Conservation (phyloP, 2,329 filamentous ascomycete genomes). For the Talaromyces sp. region DNA sequence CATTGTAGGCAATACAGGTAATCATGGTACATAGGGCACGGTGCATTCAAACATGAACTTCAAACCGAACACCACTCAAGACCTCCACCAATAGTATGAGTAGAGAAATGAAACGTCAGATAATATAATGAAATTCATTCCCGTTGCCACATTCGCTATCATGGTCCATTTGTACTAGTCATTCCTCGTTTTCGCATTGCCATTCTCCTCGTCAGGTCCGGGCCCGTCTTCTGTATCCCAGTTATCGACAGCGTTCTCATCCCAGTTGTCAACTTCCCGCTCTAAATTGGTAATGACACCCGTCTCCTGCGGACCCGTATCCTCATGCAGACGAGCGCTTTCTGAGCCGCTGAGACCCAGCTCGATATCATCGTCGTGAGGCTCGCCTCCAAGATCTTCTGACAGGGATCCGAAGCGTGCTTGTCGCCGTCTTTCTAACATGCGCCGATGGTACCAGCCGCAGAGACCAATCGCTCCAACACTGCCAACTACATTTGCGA, state of each 20-base stretch:
- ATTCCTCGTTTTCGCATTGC: conserved; percentile 19
- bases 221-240: conserved; percentile 60
- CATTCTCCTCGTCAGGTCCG: conserved; percentile 20
- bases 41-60: neutral
- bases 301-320: conserved; percentile 57
- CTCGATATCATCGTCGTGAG: conserved; percentile 61
- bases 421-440: conserved; percentile 81
- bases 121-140: conserved; percentile 1
- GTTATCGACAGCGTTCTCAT: conserved; percentile 71
- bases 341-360: conserved; percentile 57
- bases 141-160: neutral
- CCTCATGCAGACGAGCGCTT: conserved; percentile 31
- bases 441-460: conserved; percentile 90
- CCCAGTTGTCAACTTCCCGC: conserved; percentile 88
- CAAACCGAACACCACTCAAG: neutral
- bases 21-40: neutral
- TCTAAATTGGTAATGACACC: conserved; percentile 64
- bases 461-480: conserved; percentile 68
- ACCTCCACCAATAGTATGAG: neutral
- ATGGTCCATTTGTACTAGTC: conserved; percentile 15
- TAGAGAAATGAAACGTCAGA: neutral
- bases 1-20: neutral
- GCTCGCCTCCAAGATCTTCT: conserved; percentile 38
- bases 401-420: conserved; percentile 71
- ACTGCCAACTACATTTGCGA: conserved; percentile 82